Percentiles rank a stretch among this genome's conserved stretches.
Conservation (phyloP, 345 rosid species). For the Bruguiera parviflora region DNA sequence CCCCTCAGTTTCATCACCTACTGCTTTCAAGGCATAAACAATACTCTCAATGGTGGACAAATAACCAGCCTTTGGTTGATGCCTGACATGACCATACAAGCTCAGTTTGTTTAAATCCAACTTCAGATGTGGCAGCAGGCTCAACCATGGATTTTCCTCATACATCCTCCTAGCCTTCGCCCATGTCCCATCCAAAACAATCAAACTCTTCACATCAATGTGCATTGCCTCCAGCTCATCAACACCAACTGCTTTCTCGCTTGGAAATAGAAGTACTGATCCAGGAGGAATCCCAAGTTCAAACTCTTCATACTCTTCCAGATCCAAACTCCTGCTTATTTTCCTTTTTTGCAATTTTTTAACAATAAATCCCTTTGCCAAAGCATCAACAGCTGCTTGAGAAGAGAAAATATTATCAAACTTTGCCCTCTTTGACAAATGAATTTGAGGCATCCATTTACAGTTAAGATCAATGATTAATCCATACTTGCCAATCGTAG, state of each 20-base stretch:
- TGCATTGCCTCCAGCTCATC: slow-evolving; percentile 41
- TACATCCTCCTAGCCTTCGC: slow-evolving; percentile 73
- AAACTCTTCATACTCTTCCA: slow-evolving; percentile 54
- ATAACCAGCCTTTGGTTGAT: slow-evolving; percentile 71
- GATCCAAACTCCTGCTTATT: slow-evolving; percentile 15
- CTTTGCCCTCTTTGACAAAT: slow-evolving; percentile 13
- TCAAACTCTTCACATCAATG: slow-evolving; percentile 54
- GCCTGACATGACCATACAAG: slow-evolving; percentile 65
- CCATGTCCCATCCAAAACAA: slow-evolving; percentile 91
- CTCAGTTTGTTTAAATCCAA: slow-evolving; percentile 56
- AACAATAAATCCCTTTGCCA: slow-evolving; percentile 63
- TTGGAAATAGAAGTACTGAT: slow-evolving; percentile 63
- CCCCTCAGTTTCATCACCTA: slow-evolving; percentile 45
- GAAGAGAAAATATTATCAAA: slow-evolving; percentile 47
- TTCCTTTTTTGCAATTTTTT: slow-evolving; percentile 35
- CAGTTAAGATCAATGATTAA: slow-evolving; percentile 28
- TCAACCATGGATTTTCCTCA: slow-evolving; percentile 85
- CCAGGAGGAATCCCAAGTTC: slow-evolving; percentile 54
- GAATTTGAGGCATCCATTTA: slow-evolving; percentile 20
- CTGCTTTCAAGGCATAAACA: slow-evolving; percentile 58
- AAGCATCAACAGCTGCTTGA: slow-evolving; percentile 31
- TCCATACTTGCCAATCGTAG: slow-evolving; percentile 45
- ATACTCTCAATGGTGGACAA: slow-evolving; percentile 82
- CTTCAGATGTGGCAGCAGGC: slow-evolving; percentile 68
- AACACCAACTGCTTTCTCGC: slow-evolving; percentile 47